Evolutionary conservation across 2,329 filamentous ascomycete species (phyloP), one percentile per base, ranked within the genome.

Genomic region (Curvularia sp.): DNA sequence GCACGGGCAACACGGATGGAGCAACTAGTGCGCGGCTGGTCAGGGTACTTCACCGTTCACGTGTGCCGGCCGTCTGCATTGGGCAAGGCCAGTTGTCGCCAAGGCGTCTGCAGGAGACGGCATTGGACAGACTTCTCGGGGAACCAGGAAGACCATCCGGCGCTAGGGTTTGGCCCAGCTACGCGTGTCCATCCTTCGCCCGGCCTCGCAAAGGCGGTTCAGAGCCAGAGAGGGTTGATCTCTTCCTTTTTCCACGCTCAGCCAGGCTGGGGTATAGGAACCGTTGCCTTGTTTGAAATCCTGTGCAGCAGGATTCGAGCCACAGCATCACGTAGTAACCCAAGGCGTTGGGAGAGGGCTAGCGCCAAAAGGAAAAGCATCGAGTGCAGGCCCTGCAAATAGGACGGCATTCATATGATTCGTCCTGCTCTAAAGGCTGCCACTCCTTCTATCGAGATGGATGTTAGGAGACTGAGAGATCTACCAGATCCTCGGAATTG

Each of bases 291-390:
- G n/a, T 53, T 38, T n/a, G 50, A 28, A 20, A 10, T 9, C 28
- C 35, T 9, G 12, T 53, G 50, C 50, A 50, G 48, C 33, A 50
- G 15, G 24, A 50, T 18, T 13, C 15, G 33, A 41, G 48, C 50
- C 42, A 44, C 50, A 26, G 20, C 50, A 9, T 53, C 50, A 46
- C 31, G 15, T 38, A 35, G 41, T 22, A 35, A n/a, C 31, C 31
- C 9, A 18, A 33, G 9, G 15, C 6, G 35, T 10, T 20, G 13
- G 1, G 30, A 57, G 31, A n/a, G 44, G 53, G 18, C 39, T 55
- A 54, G 46, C 30, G 50, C 22, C 41, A 49, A 15, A 13, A 39
- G 41, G 26, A 53, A 58, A 55, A 58, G 55, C 51, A 55, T 44
- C 20, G 28, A 5, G 13, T 20, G 20, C 22, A 30, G 22, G 31